phyloP scores from a whole-genome alignment of 768 basidiomycete genomes.

The Amanita fuliginea region DNA sequence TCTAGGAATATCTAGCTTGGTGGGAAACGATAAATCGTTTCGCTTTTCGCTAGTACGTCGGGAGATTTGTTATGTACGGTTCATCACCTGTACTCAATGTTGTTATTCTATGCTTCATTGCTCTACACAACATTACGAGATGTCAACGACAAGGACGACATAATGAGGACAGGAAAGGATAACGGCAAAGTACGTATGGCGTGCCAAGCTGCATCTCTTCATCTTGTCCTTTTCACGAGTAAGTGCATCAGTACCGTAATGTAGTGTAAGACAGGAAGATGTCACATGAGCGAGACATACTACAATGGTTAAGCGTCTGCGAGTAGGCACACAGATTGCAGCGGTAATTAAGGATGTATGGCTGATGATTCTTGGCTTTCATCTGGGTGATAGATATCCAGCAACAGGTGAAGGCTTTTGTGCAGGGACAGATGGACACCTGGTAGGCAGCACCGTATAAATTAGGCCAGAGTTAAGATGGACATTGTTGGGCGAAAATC shows the following conservation, averaged over 20 bases:
- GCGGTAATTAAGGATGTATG: not conserved
- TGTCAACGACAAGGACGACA: not conserved
- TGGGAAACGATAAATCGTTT: constrained; percentile 21
- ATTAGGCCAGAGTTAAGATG: not conserved
- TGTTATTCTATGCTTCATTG: not conserved
- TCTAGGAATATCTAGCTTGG: constrained; percentile 30
- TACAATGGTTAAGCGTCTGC: not conserved
- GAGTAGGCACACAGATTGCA: not conserved
- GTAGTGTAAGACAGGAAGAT: not conserved
- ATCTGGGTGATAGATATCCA: not conserved
- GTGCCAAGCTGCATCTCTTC: not conserved
- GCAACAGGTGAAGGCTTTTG: too few species aligned
- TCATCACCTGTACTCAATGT: not conserved
- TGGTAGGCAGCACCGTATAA: not conserved
- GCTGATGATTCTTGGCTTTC: not conserved
- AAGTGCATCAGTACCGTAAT: not conserved
- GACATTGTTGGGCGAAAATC: too few species aligned
- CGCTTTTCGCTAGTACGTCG: not conserved
- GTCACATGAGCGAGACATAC: constrained; percentile 1
- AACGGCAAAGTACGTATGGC: not conserved
- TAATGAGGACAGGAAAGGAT: not conserved
- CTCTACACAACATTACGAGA: not conserved
- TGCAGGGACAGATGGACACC: too few species aligned
- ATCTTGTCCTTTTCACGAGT: not conserved
- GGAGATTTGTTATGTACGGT: too few species aligned